Evolutionary conservation across 176 grass and related monocot species (phyloP).

Genomic region (Carex littledalei): DNA sequence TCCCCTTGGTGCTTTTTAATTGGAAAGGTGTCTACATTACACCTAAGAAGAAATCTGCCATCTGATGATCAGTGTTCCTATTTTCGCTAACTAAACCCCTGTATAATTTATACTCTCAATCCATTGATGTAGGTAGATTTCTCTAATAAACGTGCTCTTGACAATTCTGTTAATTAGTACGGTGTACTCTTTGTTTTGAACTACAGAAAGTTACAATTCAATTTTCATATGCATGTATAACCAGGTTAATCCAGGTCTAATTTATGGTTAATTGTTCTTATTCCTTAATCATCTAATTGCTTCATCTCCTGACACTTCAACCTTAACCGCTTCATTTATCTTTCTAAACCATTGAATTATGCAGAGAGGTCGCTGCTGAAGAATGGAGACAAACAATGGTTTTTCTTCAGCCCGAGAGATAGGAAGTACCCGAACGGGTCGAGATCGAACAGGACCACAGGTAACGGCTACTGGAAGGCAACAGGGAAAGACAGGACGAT

Average conservation of each 20-base stretch:
- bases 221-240: not conserved
- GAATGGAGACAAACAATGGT: constrained; percentile 89
- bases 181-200: not conserved
- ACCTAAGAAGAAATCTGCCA: too few species aligned
- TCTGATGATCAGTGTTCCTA: too few species aligned
- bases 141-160: not conserved
- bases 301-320: not conserved
- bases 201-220: not conserved
- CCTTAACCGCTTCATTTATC: not conserved
- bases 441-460: constrained; percentile 70
- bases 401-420: constrained; percentile 84
- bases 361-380: constrained; percentile 72
- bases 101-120: not conserved
- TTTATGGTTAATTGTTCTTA: not conserved
- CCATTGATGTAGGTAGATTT: not conserved
- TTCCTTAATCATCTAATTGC: not conserved
- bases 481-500: constrained; percentile 75
- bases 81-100: too few species aligned
- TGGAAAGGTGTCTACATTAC: not conserved
- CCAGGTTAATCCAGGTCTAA: not conserved
- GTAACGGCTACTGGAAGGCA: constrained; percentile 74
- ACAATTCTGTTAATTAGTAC: not conserved
- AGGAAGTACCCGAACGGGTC: constrained; percentile 88
- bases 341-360: not conserved
- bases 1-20: not conserved